Evolutionary conservation across 495 filamentous ascomycete genomes (phyloP).

Genomic region (Lasiosphaeria ovina): DNA sequence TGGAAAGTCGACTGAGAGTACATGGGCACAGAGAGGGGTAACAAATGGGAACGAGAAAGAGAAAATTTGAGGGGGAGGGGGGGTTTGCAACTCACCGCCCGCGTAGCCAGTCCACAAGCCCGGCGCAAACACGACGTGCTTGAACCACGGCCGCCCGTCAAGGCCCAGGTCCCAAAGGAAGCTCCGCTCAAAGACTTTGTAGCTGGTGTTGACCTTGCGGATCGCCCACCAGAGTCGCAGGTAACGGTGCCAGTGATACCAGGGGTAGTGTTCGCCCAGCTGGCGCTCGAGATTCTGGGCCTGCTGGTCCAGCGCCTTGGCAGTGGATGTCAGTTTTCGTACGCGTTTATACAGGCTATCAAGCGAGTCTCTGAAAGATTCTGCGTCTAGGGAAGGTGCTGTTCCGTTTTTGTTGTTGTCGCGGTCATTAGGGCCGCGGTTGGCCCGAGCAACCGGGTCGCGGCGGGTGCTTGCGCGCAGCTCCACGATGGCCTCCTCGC

Average conservation of each 20-base stretch:
- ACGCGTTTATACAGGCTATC: conserved; percentile 44
- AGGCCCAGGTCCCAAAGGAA: conserved; percentile 77
- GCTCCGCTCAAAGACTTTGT: conserved; percentile 77
- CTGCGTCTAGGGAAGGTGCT: conserved; percentile 41
- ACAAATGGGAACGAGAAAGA: neutral
- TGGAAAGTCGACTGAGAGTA: too few species aligned
- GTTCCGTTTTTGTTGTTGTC: conserved; percentile 46
- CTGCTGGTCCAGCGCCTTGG: conserved; percentile 56
- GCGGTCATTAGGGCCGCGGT: conserved; percentile 23
- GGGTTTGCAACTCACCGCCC: conserved; percentile 48
- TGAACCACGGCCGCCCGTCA: conserved; percentile 85
- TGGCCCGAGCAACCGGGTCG: conserved; percentile 27
- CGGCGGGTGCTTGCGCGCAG: conserved; percentile 48
- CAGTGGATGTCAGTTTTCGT: conserved; percentile 55
- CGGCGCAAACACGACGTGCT: conserved; percentile 89
- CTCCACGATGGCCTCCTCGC: conserved; percentile 48
- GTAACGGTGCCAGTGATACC: conserved; percentile 77
- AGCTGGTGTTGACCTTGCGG: conserved; percentile 63
- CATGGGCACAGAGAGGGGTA: too few species aligned
- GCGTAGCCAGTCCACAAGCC: conserved; percentile 87
- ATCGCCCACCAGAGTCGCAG: conserved; percentile 61
- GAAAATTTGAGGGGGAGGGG: too few species aligned
- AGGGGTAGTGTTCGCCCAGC: conserved; percentile 67
- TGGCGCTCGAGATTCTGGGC: conserved; percentile 64
- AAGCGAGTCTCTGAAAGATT: conserved; percentile 51